A percentile compares a stretch with the other conserved stretches of the same genome.
Evolutionary conservation across 2,329 filamentous ascomycete species (phyloP).

Genomic region (Alternaria alternata): DNA sequence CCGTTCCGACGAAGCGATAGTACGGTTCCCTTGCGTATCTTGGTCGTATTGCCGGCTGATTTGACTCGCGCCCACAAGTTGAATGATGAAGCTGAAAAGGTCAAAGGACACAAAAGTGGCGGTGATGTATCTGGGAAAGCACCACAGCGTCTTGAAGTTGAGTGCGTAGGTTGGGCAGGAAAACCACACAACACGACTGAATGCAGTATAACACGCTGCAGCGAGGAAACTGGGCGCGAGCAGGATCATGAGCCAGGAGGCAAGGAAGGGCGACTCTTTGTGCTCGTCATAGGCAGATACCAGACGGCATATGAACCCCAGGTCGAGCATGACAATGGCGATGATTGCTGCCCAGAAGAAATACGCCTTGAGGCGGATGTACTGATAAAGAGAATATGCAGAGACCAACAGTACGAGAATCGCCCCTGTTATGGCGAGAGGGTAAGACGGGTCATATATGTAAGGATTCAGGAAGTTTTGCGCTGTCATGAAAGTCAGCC

Average conservation of each 20-base stretch:
- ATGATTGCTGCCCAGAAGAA: conserved; percentile 49
- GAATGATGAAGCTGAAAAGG: conserved; percentile 58
- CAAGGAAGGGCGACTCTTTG: conserved; percentile 48
- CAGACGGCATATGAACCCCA: conserved; percentile 63
- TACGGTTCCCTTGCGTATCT: conserved; percentile 49
- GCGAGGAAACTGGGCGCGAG: conserved; percentile 60
- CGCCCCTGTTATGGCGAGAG: conserved; percentile 54
- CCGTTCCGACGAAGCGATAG: conserved; percentile 48
- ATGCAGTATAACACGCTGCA: conserved; percentile 60
- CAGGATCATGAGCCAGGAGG: conserved; percentile 57
- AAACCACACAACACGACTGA: conserved; percentile 57
- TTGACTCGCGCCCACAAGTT: conserved; percentile 55
- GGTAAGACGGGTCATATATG: conserved; percentile 59
- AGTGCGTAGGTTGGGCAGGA: conserved; percentile 49
- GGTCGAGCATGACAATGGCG: conserved; percentile 54
- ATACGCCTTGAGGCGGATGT: conserved; percentile 46
- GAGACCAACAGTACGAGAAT: conserved; percentile 52
- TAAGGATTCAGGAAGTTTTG: conserved; percentile 51
- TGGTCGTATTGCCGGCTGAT: conserved; percentile 48
- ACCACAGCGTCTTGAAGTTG: conserved; percentile 54
- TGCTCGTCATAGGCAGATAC: conserved; percentile 50
- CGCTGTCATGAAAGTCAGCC: conserved; percentile 12
- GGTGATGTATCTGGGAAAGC: conserved; percentile 56
- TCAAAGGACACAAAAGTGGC: conserved; percentile 60
- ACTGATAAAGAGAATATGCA: conserved; percentile 42